phyloP scores from a whole-genome alignment of 257 asterid genomes.

The Osmanthus fragrans region DNA sequence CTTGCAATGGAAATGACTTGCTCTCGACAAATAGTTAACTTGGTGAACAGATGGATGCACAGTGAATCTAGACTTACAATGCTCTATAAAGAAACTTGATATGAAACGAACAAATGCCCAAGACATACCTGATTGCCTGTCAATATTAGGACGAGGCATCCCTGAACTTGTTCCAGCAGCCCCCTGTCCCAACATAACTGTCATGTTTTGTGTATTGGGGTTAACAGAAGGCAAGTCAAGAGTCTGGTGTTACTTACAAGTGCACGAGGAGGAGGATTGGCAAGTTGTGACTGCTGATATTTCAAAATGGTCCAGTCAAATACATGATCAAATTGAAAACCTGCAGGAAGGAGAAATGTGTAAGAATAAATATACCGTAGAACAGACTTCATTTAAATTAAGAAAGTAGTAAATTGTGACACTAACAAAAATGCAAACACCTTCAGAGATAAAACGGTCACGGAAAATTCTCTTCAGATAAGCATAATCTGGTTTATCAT shows the following conservation, averaged over 20 bases:
- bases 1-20: background rate
- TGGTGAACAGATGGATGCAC: background rate
- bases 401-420: background rate
- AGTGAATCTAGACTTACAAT: constrained; percentile 10
- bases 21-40: background rate
- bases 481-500: constrained; percentile 82
- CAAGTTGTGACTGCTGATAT: constrained; percentile 76
- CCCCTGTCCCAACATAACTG: constrained; percentile 44
- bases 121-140: constrained; percentile 65
- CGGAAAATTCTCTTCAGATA: constrained; percentile 77
- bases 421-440: constrained; percentile 29
- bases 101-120: background rate
- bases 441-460: constrained; percentile 88
- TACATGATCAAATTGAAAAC: constrained; percentile 78
- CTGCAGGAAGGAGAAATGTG: constrained; percentile 36
- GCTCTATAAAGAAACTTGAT: background rate
- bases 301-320: constrained; percentile 90
- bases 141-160: constrained; percentile 57
- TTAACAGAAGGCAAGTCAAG: constrained; percentile 18
- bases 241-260: constrained; percentile 53
- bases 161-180: constrained; percentile 68
- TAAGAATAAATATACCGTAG: constrained; percentile 4
- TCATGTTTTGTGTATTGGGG: constrained; percentile 23
- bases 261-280: constrained; percentile 75
- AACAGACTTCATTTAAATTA: background rate